Conservation (phyloP, 495 filamentous ascomycete genomes). For the Penicillium fimorum region DNA sequence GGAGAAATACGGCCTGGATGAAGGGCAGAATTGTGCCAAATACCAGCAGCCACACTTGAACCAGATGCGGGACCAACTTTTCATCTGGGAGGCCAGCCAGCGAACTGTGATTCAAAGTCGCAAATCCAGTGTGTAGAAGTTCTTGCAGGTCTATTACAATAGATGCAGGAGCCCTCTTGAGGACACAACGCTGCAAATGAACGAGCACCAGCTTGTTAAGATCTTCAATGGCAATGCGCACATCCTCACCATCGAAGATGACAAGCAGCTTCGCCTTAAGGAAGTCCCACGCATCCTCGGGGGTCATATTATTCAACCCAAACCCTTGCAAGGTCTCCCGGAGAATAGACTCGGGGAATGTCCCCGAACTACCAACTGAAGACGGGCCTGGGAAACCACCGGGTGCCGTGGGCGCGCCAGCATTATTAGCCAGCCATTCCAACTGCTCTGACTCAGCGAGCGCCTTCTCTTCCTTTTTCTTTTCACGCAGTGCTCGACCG, state of each 20-base stretch:
- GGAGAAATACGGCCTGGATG: conserved; percentile 93
- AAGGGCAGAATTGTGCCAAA: conserved; percentile 90
- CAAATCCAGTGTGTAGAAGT: conserved; percentile 77
- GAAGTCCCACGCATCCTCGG: conserved; percentile 94
- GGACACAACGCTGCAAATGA: conserved; percentile 76
- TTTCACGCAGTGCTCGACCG: conserved; percentile 79
- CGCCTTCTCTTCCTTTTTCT: conserved; percentile 82
- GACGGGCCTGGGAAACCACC: conserved; percentile 40
- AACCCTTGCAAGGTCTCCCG: conserved; percentile 55
- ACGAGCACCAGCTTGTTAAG: conserved; percentile 84
- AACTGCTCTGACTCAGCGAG: conserved; percentile 42
- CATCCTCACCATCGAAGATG: conserved; percentile 90
- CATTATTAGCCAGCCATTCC: conserved; percentile 44
- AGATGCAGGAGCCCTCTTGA: conserved; percentile 60
- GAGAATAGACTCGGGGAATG: conserved; percentile 34
- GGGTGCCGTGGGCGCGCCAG: conserved; percentile 22
- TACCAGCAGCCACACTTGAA: conserved; percentile 90
- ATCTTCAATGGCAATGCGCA: conserved; percentile 88
- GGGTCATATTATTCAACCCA: conserved; percentile 75
- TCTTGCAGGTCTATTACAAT: conserved; percentile 80
- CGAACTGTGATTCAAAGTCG: conserved; percentile 72
- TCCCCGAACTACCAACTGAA: conserved; percentile 31
- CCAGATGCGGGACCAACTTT: conserved; percentile 76
- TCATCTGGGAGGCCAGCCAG: conserved; percentile 77
- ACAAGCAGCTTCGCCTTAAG: conserved; percentile 86